A percentile compares a stretch with the other conserved stretches of the same genome.
Conservation (phyloP, 106 monocot species). For the Dendrobium catenatum region DNA sequence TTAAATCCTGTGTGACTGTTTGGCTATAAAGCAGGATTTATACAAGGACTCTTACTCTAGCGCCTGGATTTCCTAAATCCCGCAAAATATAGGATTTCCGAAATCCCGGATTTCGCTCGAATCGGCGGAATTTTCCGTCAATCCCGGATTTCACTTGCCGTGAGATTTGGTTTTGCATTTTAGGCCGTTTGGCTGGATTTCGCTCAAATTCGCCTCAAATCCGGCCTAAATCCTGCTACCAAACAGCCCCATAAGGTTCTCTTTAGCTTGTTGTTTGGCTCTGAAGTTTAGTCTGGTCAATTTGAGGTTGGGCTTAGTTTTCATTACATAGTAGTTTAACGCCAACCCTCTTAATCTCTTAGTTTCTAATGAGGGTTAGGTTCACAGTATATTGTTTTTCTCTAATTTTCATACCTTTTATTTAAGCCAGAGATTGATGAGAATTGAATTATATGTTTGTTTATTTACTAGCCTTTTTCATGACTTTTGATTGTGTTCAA, state of each 20-base stretch:
- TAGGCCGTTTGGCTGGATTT: no score
- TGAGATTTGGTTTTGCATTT: no score
- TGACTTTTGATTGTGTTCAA: neutral
- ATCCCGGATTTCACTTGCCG: no score
- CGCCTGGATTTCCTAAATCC: no score
- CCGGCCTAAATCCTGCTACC: no score
- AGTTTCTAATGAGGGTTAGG: neutral
- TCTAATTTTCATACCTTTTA: neutral
- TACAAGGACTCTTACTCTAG: no score
- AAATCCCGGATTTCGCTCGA: no score
- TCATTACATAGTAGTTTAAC: neutral
- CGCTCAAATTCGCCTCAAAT: no score
- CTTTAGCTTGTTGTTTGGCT: neutral
- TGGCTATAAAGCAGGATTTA: no score
- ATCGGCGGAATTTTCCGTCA: no score
- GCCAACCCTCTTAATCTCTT: neutral
- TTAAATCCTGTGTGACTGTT: no score
- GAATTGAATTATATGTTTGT: neutral
- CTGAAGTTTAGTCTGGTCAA: neutral
- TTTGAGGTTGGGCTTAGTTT: neutral
- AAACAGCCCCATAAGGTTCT: neutral
- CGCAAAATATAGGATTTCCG: no score
- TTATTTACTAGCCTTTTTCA: neutral
- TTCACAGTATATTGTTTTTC: neutral
- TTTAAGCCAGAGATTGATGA: neutral